Base-by-base conservation (phyloP, 2,329 filamentous ascomycete species). In the Aspergillus versicolor region DNA sequence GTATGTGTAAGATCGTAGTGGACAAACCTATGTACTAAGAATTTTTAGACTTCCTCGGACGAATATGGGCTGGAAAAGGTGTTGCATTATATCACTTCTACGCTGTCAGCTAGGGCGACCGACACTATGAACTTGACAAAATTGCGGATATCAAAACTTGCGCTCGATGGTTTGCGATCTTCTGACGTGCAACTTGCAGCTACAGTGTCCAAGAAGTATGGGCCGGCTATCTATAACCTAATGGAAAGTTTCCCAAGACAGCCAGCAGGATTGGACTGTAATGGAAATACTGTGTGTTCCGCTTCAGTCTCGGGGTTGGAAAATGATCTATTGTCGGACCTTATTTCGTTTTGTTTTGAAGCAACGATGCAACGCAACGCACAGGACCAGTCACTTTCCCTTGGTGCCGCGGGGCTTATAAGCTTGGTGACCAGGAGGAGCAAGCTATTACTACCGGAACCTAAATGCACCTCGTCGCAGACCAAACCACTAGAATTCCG, bases 291-390 rank as follows among this genome's bases (percentile, higher is more conserved):
- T 32, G 46, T 58, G 2, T 73, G 71, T 50, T 44, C 57, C 45
- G 59, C 51, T 43, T 60, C 63, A 6, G 56, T 60, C 22, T 54
- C 43, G 2, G 45, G 50, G 19, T 21, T 58, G 15, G 65, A 70
- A 13, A 73, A 73, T 34, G 55, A 61, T 45, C 42, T 72, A 15
- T 49, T 72, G 2, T 52, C 64, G 30, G 63, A 66, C 5, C 12
- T 73, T 2, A 61, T 70, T 27, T 54, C 59, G n/a, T 58, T 72
- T 24, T 69, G 67, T 53, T 61, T 63, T 30, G 41, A 61, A 24
- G 57, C 61, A 6, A 60, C 61, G 11, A 38, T 67, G 2, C 54
- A 56, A 3, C 53, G 47, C 15, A 58, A 50, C 12, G 56, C 47
- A 4, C 51, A 55, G 30, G 22, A 52, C 3, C n/a, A 13, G 12